These are phyloP conservation scores for Saccharomyces hybrid DNA, from an alignment of 1,139 yeast species.

Conservation along the genomic window DNA sequence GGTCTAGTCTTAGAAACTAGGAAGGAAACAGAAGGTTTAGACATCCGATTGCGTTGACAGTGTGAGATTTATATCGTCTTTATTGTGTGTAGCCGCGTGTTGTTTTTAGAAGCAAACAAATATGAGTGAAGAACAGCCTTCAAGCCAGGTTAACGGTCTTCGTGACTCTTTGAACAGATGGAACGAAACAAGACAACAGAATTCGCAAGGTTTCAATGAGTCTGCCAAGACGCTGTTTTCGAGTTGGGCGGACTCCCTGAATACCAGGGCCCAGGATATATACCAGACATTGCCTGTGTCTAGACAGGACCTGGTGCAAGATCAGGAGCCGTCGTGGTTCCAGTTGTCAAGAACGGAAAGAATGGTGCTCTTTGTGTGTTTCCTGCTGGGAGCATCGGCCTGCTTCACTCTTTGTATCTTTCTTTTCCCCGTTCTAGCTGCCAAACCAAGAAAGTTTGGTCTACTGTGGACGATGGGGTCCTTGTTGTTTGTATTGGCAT, in stretches of 20 bases:
- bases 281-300: slow-evolving; percentile 47
- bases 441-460: slow-evolving; percentile 88
- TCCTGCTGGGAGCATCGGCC: slow-evolving; percentile 64
- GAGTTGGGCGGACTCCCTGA: slow-evolving; percentile 35
- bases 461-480: slow-evolving; percentile 90
- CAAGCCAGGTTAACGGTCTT: slow-evolving; percentile 18
- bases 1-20: background rate
- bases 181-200: slow-evolving; percentile 29
- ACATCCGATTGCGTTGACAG: background rate
- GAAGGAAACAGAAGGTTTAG: background rate
- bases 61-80: background rate
- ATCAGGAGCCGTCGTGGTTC: slow-evolving; percentile 54
- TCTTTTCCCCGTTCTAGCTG: slow-evolving; percentile 79
- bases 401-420: slow-evolving; percentile 80
- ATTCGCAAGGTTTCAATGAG: slow-evolving; percentile 27
- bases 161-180: slow-evolving; percentile 35
- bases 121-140: slow-evolving; percentile 10
- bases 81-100: background rate
- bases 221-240: slow-evolving; percentile 33
- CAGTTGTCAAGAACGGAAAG: slow-evolving; percentile 69
- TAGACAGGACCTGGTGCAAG: slow-evolving; percentile 40
- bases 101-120: background rate
- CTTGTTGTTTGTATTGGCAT: slow-evolving; percentile 73
- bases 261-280: slow-evolving; percentile 38
- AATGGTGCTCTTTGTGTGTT: slow-evolving; percentile 66